These are phyloP conservation scores for Aspergillus haitiensis DNA, from an alignment of 495 filamentous ascomycete species.

Conservation along the genomic window DNA sequence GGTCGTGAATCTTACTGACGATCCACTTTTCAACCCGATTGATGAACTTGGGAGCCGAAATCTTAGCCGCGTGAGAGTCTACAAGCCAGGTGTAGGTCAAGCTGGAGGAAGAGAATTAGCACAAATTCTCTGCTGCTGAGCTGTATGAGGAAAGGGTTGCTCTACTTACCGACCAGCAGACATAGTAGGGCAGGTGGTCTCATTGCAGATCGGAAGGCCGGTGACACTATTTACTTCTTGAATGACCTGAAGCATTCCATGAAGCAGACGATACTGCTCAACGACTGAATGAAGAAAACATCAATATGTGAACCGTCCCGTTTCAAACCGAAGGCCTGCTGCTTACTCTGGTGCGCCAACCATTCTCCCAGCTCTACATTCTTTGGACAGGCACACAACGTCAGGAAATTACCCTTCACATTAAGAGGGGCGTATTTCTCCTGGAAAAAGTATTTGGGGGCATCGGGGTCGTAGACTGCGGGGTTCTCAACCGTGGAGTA, in stretches of 20 bases:
- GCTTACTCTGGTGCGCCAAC: slow-evolving; percentile 88
- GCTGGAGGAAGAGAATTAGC: slow-evolving; percentile 42
- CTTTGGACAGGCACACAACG: slow-evolving; percentile 82
- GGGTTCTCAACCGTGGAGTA: slow-evolving; percentile 49
- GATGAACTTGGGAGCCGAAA: slow-evolving; percentile 84
- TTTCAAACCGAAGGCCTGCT: slow-evolving; percentile 21
- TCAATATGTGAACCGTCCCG: slow-evolving; percentile 21
- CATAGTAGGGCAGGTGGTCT: slow-evolving; percentile 83
- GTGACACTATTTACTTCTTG: slow-evolving; percentile 72
- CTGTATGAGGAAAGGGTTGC: background rate
- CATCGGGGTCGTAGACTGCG: slow-evolving; percentile 54
- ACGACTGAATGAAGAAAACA: slow-evolving; percentile 59
- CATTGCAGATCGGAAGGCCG: slow-evolving; percentile 75
- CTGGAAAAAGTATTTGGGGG: slow-evolving; percentile 70
- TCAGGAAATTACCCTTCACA: slow-evolving; percentile 96
- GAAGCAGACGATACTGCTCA: slow-evolving; percentile 84
- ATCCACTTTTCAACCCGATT: slow-evolving; percentile 93
- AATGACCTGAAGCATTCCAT: slow-evolving; percentile 78
- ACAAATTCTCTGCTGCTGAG: background rate
- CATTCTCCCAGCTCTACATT: slow-evolving; percentile 90
- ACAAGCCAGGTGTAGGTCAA: slow-evolving; percentile 87
- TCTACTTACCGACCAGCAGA: slow-evolving; percentile 79
- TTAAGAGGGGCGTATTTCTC: slow-evolving; percentile 80
- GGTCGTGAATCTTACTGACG: slow-evolving; percentile 84
- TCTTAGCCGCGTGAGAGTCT: slow-evolving; percentile 56